Evolutionary conservation across 768 basidiomycete genomes (phyloP), one percentile per base, ranked within the genome.

Genomic region (Daedaleopsis sinensis): DNA sequence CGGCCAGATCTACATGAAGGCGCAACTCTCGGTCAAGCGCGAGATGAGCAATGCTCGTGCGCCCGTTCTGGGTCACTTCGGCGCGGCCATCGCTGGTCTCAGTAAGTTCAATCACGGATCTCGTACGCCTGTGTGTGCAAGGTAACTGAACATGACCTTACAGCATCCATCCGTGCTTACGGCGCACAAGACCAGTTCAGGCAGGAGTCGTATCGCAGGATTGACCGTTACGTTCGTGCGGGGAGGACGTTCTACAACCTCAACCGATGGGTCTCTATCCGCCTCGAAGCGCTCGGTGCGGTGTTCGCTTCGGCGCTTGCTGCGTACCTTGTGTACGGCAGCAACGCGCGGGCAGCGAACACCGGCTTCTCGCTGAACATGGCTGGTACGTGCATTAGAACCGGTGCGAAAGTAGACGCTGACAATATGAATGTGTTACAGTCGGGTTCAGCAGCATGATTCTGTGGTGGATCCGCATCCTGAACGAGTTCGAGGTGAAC

Each of bases 361-460:
- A 74, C 72, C 16, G 82, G 77, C 6, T 74, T 78, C 68, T 75
- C 77, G 27, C 60, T 78, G 57, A 77, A 73, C 54, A 77, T 80
- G 77, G 80, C 80, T 44, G 74, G 78, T 79, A 36, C 15, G 73
- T 70, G 5, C 5, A 9, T 15, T 5, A 27, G 5, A 21, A 7
- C 21, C 49, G 21, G 51, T 53, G 7, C 19, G 19, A 27, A 37
- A 8, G 11, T 9, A 35, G 19, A 21, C 9, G 1, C 18, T 1
- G 38, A 38, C 1, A 35, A 10, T 42, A 4, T 7, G 35, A 35
- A 10, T 42, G 1, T 7, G 35, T 35, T 27, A 27, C 51, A 77
- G 82, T 89, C 19, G 78, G 76, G 13, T 88, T 90, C 70, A 85
- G 83, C 54, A 71, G 76, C 18, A 68, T 82, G 72, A 85, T 90